Base-by-base conservation (phyloP, 225 moss, liverwort and hornwort genomes). In the Polytrichum commune region DNA sequence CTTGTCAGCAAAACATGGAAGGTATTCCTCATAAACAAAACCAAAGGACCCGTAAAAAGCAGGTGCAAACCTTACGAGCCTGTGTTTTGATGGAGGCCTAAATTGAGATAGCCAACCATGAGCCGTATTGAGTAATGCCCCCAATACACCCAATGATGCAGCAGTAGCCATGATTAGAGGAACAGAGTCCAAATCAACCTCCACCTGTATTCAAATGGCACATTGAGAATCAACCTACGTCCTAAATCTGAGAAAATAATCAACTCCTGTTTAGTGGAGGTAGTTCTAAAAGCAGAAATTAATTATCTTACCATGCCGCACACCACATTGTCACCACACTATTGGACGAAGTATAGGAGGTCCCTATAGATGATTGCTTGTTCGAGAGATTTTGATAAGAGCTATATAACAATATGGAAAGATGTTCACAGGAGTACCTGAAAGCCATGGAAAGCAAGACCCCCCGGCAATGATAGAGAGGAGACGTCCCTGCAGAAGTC, bases 161-260 rank as follows among this genome's bases (percentile, higher is more conserved):
- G 90, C 90, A 62, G 93, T 94, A 67, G 85, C 78, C 74, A 87
- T 79, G 74, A 92, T 86, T 64, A 94, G 72, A 32, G 93, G 93
- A 80, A 94, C 77, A 70, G 90, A 85, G 68, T 83, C 72, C 64
- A 90, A 38, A 65, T 90, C 84, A 27, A 88, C 92, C 73, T 88
- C 83, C 29, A 84, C 73, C 84, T 84, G 81, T 33, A 46, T 46
- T 46, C 46, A 46, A 38, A 46, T 46, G 20, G 18, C 22, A 62
- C 20, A 62, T 62, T 62, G 61, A 62, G 13, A 46, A 46, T 16
- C 16, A 4, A 46, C 46, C 16, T 3, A 46, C 13, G 46, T 4
- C 46, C 46, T 16, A 46, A 46, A 8, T 13, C 46, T 46, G 46
- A 46, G 46, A 46, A 46, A 46, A 46, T 46, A 46, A 46, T 13